Conservation (phyloP, 1,284 basidiomycete genomes). For the Cronartium ribicola region DNA sequence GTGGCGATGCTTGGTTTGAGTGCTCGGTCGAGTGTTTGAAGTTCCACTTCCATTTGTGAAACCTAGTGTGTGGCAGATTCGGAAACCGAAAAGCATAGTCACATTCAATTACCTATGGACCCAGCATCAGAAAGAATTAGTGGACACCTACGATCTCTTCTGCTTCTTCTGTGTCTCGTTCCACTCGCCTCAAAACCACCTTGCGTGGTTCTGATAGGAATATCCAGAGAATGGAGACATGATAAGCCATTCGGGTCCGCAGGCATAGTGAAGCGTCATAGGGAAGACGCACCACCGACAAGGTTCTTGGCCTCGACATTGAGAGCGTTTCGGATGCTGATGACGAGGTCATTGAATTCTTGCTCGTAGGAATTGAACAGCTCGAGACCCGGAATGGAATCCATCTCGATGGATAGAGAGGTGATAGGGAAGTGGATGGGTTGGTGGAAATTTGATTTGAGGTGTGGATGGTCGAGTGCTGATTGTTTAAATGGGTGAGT, state of each 20-base stretch:
- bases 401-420: constrained; percentile 4
- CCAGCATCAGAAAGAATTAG: neutral
- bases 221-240: neutral
- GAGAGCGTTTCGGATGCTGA: constrained; percentile 19
- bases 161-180: constrained; percentile 95
- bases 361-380: constrained; percentile 40
- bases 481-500: neutral
- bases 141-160: constrained; percentile 76
- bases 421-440: neutral
- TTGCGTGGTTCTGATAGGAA: constrained; percentile 68
- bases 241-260: neutral
- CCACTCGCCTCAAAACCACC: constrained; percentile 73
- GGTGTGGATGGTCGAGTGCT: too few species aligned
- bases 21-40: constrained; percentile 88
- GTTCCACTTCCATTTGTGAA: constrained; percentile 98
- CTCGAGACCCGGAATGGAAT: constrained; percentile 31
- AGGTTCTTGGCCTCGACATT: constrained; percentile 34
- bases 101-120: neutral
- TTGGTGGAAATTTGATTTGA: neutral
- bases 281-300: constrained; percentile 19
- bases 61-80: constrained; percentile 58
- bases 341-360: constrained; percentile 41
- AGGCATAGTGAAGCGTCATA: neutral
- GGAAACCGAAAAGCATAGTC: neutral
- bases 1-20: constrained; percentile 68